Percentiles rank a stretch among this genome's conserved stretches.
Conservation (phyloP, 202 grass and related monocot genomes). For the Setaria viridis region DNA sequence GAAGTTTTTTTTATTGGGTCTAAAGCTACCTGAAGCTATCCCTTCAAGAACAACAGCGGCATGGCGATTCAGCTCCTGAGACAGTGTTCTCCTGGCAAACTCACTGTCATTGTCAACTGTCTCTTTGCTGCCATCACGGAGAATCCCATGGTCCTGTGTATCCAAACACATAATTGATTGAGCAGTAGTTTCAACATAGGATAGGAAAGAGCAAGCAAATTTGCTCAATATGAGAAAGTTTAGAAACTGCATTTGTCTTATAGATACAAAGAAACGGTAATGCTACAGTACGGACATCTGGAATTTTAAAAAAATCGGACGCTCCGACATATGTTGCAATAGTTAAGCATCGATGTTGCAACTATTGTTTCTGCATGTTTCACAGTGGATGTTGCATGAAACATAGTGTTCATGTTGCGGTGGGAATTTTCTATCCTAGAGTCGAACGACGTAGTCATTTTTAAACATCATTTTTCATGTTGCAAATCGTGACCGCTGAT, state of each 20-base stretch:
- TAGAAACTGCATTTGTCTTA: slow-evolving; percentile 22
- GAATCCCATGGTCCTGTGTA: slow-evolving; percentile 91
- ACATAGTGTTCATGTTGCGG: too few relatives aligned
- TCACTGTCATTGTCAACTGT: slow-evolving; percentile 72
- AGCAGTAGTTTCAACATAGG: slow-evolving; percentile 23
- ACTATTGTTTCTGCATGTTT: too few relatives aligned
- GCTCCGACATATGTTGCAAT: too few relatives aligned
- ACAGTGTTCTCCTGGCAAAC: slow-evolving; percentile 71
- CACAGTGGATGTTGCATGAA: too few relatives aligned
- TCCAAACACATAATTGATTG: slow-evolving; percentile 32
- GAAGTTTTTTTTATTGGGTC: slow-evolving; percentile 6
- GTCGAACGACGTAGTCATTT: too few relatives aligned
- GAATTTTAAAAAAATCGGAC: too few relatives aligned
- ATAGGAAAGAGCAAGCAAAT: slow-evolving; percentile 25
- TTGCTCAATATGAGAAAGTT: slow-evolving; percentile 27
- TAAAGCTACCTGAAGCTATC: slow-evolving; percentile 69
- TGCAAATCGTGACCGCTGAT: too few relatives aligned
- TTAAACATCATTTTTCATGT: too few relatives aligned
- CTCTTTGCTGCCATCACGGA: slow-evolving; percentile 83
- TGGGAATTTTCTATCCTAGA: too few relatives aligned
- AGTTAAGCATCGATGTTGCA: too few relatives aligned
- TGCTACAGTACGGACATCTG: too few relatives aligned
- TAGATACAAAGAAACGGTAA: neutral
- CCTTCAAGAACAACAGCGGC: slow-evolving; percentile 98
- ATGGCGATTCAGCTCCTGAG: slow-evolving; percentile 94